Percentiles rank a stretch among this genome's conserved stretches.
phyloP scores from a whole-genome alignment of 2,329 filamentous ascomycete genomes.

The Paecilomyces sp. region DNA sequence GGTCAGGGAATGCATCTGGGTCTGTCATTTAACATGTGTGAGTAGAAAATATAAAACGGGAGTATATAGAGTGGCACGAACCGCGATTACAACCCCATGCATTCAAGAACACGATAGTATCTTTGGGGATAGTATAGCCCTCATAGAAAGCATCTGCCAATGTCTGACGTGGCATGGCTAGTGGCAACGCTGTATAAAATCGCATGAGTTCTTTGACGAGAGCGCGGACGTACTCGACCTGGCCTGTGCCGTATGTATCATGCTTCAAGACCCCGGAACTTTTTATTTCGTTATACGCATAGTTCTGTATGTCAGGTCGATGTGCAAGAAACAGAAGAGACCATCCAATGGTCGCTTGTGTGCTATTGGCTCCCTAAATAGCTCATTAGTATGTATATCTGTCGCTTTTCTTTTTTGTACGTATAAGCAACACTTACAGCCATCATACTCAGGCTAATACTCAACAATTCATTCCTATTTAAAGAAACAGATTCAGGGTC shows the following conservation, averaged over 20 bases:
- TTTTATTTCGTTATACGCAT: constrained; percentile 6
- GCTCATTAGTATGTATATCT: not conserved
- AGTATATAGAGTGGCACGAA: not conserved
- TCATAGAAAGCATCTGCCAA: constrained; percentile 4
- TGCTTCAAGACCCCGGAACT: not conserved
- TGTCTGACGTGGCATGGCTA: constrained; percentile 6
- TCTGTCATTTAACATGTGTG: not conserved
- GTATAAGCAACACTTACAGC: constrained; percentile 1
- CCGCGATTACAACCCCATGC: constrained; percentile 11
- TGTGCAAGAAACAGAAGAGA: constrained; percentile 5
- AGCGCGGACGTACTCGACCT: constrained; percentile 7
- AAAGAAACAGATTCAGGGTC: constrained; percentile 7
- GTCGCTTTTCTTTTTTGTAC: not conserved
- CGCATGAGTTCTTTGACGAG: constrained; percentile 7
- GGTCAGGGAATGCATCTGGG: not conserved
- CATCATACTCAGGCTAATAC: constrained; percentile 8
- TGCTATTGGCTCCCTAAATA: constrained; percentile 5
- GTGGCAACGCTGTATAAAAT: constrained; percentile 8
- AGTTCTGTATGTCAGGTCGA: constrained; percentile 6
- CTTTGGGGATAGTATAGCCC: constrained; percentile 6
- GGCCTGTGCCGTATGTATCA: constrained; percentile 4
- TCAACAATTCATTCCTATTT: constrained; percentile 2
- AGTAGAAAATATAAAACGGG: not conserved
- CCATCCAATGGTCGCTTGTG: constrained; percentile 5
- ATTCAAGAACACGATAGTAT: constrained; percentile 9